Conservation (phyloP, 805 yeast genomes). For the Candida succiphila region DNA sequence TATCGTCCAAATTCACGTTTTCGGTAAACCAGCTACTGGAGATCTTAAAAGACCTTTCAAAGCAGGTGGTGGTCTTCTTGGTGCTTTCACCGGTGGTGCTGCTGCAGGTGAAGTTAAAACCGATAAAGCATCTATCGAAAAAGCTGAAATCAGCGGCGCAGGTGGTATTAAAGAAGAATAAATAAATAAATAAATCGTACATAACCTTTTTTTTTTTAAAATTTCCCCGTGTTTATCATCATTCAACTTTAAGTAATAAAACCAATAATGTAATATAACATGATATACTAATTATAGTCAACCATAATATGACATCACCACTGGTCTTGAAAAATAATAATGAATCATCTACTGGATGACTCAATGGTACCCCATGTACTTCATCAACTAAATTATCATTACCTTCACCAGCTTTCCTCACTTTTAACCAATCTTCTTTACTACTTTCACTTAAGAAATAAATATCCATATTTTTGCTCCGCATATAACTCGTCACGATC, state of each 20-base stretch:
- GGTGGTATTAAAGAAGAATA: conserved; percentile 89
- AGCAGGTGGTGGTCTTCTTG: conserved; percentile 65
- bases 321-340: conserved; percentile 43
- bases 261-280: conserved; percentile 44
- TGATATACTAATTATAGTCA: conserved; percentile 37
- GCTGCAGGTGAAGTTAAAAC: conserved; percentile 48
- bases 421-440: conserved; percentile 2
- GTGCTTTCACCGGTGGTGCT: conserved; percentile 28
- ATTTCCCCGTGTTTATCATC: background rate
- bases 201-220: background rate
- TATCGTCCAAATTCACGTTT: conserved; percentile 83
- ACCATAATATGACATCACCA: conserved; percentile 48
- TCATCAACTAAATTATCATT: conserved; percentile 6
- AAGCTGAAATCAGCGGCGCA: conserved; percentile 75
- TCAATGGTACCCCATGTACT: conserved; percentile 4
- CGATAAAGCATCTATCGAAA: conserved; percentile 79
- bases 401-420: conserved; percentile 11
- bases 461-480: conserved; percentile 21
- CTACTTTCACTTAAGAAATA: conserved; percentile 16
- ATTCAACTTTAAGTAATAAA: conserved; percentile 35
- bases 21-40: conserved; percentile 74
- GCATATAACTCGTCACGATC: conserved; percentile 26
- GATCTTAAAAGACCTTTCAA: conserved; percentile 96
- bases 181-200: conserved; percentile 3
- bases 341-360: conserved; percentile 15